phyloP scores from a whole-genome alignment of 176 grass and related monocot species.

The Aegilops longissima region DNA sequence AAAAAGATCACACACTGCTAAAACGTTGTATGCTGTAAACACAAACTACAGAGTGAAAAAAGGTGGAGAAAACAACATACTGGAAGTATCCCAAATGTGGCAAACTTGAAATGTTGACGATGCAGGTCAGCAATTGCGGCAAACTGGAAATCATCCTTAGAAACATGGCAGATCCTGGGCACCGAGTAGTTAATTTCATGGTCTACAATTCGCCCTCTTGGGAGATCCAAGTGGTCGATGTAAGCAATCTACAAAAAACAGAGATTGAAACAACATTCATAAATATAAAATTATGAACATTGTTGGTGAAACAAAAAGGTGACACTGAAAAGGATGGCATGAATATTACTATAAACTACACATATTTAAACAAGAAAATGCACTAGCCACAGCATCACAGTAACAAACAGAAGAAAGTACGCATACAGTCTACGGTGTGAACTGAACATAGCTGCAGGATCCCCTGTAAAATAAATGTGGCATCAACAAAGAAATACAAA shows the following conservation, averaged over 20 bases:
- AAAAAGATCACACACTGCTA: background rate
- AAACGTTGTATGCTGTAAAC: background rate
- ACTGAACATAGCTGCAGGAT: background rate
- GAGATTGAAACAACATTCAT: background rate
- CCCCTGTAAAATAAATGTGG: background rate
- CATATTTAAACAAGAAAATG: background rate
- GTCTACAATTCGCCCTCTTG: constrained; percentile 10
- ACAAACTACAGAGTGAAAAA: background rate
- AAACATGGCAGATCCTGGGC: constrained; percentile 18
- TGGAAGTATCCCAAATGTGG: constrained; percentile 3
- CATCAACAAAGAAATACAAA: background rate
- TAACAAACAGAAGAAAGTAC: background rate
- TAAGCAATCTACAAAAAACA: constrained; percentile 6
- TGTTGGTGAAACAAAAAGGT: background rate
- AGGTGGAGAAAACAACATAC: background rate
- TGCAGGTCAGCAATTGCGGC: constrained; percentile 9
- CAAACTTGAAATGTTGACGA: constrained; percentile 14
- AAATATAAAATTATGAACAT: background rate
- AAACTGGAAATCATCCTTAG: constrained; percentile 10
- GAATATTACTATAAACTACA: background rate
- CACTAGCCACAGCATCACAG: background rate
- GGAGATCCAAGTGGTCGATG: constrained; percentile 20
- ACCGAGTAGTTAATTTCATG: constrained; percentile 17
- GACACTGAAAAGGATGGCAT: background rate
- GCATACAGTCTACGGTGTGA: background rate